Base-by-base conservation (phyloP, 1,284 basidiomycete genomes). In the Trichosporon asahii region DNA sequence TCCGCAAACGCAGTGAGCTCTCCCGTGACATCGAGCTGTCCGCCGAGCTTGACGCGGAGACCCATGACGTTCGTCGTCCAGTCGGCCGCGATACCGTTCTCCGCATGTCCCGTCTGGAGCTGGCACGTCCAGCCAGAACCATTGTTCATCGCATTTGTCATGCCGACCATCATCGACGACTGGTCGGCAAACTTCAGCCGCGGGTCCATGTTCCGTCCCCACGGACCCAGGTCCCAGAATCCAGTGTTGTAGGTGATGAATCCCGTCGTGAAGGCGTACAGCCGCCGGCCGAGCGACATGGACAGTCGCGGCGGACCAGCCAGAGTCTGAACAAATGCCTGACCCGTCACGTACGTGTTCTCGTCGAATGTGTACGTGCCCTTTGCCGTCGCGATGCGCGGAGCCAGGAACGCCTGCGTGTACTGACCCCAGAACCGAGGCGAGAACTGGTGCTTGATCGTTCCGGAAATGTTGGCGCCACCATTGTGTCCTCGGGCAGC, bases 401-500 rank as follows among this genome's bases (percentile, higher is more conserved):
- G 86, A 4, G 80, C 75, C 27, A 88, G 72, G 15, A 85, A 73
- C 1, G 84, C 84, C 27, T 83, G 79, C 6, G 76, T 76, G 46
- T 77, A 79, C 73, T 85, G 82, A 2, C 80, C 71, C 76, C 80
- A 83, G 8, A 86, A 74, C 14, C 78, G 77, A 0, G 85, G 84
- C n/a, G 79, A 82, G 75, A 84, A 86, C 66, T 86, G 85, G 71
- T 85, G 85, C 70, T 80, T 83, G 46, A 87, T 66, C 0, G 85
- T 86, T 3, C 86, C 86, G 3, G 85, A 73, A 2, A 87, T 73
- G 67, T 86, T 86, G 6, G 84, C 85, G 6, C 84, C 85, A 9
- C 86, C 85, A 18, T 78, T 75, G 7, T 83, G 80, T 63, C 78
- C 78, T 27, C 83, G 74, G 7, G 78, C 77, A 25, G 84, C 77